These are phyloP conservation scores for Mycena galopus DNA, from an alignment of 768 basidiomycete species.

Conservation along the genomic window DNA sequence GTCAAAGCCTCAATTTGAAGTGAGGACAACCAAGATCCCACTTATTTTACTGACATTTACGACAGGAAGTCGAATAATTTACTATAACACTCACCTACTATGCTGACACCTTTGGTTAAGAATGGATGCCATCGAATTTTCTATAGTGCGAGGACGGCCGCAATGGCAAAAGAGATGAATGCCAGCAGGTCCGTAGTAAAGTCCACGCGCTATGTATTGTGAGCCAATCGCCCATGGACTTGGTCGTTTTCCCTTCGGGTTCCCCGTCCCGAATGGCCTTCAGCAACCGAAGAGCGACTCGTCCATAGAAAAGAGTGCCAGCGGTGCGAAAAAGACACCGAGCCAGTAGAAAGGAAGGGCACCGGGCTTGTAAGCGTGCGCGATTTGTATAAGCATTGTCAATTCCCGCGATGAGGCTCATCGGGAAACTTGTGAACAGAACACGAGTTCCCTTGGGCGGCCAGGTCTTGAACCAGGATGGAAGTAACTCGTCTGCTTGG, in stretches of 20 bases:
- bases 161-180: slow-evolving; percentile 16
- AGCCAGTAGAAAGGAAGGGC: slow-evolving; percentile 3
- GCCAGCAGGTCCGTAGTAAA: neutral
- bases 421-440: neutral
- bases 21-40: neutral
- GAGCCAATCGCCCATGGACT: slow-evolving; percentile 11
- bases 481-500: slow-evolving; percentile 12
- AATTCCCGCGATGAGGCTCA: neutral
- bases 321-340: slow-evolving; percentile 6
- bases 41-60: neutral
- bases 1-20: neutral
- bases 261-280: neutral
- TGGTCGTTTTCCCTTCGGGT: neutral
- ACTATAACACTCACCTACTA: too few species aligned
- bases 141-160: neutral
- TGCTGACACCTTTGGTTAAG: too few species aligned
- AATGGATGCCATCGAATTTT: too few species aligned
- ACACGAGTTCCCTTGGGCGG: neutral
- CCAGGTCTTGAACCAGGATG: slow-evolving; percentile 15
- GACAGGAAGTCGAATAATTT: neutral
- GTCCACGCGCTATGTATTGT: neutral
- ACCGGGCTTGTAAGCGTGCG: neutral
- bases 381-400: neutral
- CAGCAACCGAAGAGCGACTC: neutral
- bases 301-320: neutral